Base-by-base conservation (phyloP, 441 rosid genomes). In the Erysimum pusillum region DNA sequence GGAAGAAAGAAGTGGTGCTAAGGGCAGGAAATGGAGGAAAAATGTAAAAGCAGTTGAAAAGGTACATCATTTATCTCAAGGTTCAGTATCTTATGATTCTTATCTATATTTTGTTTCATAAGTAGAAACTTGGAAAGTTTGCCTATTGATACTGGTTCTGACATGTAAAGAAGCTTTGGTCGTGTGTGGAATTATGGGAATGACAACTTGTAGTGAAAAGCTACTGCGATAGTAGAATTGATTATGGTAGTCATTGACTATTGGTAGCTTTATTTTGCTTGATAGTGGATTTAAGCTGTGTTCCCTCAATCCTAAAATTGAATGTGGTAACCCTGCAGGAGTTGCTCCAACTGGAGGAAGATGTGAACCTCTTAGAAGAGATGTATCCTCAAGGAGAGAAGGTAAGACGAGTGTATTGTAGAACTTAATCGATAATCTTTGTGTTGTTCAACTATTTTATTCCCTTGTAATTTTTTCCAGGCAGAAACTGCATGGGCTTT, bases 301-400 rank as follows among this genome's bases (percentile, higher is more conserved):
- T 20, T 20, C 18, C 51, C 14, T 48, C 7, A 59, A 34, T 73
- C 44, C 44, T 72, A 35, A 20, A 72, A 15, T 2, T 25, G 39
- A 53, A 78, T 72, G 64, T 61, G 44, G 11, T 73, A 53, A 81
- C 71, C 65, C 54, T 85, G 65, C 87, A 96, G 98, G 99, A 96
- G 75, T 65, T 96, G 85, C 91, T 89, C 75, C 98, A 87, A 74
- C 69, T 96, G 84, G 99, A 96, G 76, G 98, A 96, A 85, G 98
- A 96, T 75, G 98, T 96, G 58, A 94, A 94, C 65, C 89, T 96
- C 83, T 80, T 96, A 63, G 98, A 96, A 84, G 99, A 96, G 85
- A 82, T 92, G 90, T 96, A 96, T 68, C 99, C 99, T 73, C 99
- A 96, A 86, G 99, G 99, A 81, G 99, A 96, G 82, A 85, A 90